Evolutionary conservation across 139 green algal genomes (phyloP), one percentile per base, ranked within the genome.

Genomic region (Spirogloea muscicola): DNA sequence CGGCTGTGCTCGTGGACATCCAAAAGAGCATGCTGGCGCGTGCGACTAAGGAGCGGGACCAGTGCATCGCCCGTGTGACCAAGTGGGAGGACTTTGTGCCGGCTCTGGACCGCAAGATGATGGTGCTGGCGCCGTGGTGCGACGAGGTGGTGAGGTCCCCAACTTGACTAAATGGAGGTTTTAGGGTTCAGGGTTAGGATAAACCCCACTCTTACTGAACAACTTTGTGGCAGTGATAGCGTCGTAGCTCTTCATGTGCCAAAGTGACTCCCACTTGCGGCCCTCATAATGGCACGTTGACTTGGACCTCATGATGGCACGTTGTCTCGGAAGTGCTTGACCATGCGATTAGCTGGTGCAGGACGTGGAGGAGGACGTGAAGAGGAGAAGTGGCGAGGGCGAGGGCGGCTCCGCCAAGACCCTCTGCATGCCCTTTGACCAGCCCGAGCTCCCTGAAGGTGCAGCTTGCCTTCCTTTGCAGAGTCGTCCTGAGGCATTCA

Each of bases 61-160:
- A 68, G 25, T 89, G 84, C 80, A 85, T 91, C 16, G 87, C 90
- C 66, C 82, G 37, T 36, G 82, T 88, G 0, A 89, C 82, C 43
- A 92, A 68, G 27, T 98, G 91, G 89, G 91, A 97, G 7, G 92
- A 91, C 18, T 98, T 98, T 83, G 95, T 96, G 81, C 83, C 85
- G 2, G 92, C 91, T 0, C 82, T 99, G 40, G 88, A 92, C 38
- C 69, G 84, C 48, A 92, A 91, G 70, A 91, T 97, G 84, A 93
- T 96, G 88, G 86, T 90, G 34, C 77, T 98, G 61, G 90, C 92
- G 3, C 94, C 94, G 37, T 99, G 94, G 94, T 89, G 82, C 71
- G 84, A 96, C 68, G 87, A 90, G 33, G n/a, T 42, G 60, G 74
- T 83, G 59, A 59, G 51, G 3, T n/a, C n/a, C n/a, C n/a, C n/a